Conservation (phyloP, 2,329 filamentous ascomycete genomes). For the Cercospora citrullina region DNA sequence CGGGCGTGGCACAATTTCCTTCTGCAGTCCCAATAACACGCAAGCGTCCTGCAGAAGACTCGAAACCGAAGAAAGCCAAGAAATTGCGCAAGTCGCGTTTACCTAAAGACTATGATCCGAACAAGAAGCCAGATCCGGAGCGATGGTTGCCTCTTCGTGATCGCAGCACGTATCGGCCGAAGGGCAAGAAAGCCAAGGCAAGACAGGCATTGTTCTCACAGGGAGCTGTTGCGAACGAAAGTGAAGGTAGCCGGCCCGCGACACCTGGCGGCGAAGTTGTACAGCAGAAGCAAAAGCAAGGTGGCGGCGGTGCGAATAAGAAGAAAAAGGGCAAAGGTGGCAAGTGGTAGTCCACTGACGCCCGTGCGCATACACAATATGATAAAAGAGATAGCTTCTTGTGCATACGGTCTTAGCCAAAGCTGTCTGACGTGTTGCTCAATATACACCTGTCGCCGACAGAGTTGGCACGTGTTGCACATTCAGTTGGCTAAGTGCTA, state of each 20-base stretch:
- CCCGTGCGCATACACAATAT: background rate
- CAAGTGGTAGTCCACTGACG: constrained; percentile 25
- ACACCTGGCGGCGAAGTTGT: constrained; percentile 40
- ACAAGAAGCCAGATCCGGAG: constrained; percentile 82
- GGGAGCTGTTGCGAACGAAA: constrained; percentile 71
- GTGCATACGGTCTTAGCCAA: background rate
- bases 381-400: background rate
- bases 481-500: too few relatives aligned
- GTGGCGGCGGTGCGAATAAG: constrained; percentile 45
- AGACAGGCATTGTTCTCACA: constrained; percentile 71
- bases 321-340: constrained; percentile 36
- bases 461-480: too few relatives aligned
- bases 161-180: constrained; percentile 82
- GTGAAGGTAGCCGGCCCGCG: constrained; percentile 35
- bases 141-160: constrained; percentile 91
- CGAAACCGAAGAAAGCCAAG: constrained; percentile 55
- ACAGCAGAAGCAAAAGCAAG: constrained; percentile 49
- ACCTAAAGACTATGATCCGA: constrained; percentile 73
- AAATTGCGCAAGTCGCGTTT: constrained; percentile 61
- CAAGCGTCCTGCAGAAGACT: constrained; percentile 53
- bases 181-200: constrained; percentile 83
- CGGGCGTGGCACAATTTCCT: constrained; percentile 58
- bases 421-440: too few relatives aligned
- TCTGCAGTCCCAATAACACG: constrained; percentile 37
- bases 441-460: too few relatives aligned